Base-by-base conservation (phyloP, 192 early-diverging fungal genomes). In the Blastocladiella britannica region DNA sequence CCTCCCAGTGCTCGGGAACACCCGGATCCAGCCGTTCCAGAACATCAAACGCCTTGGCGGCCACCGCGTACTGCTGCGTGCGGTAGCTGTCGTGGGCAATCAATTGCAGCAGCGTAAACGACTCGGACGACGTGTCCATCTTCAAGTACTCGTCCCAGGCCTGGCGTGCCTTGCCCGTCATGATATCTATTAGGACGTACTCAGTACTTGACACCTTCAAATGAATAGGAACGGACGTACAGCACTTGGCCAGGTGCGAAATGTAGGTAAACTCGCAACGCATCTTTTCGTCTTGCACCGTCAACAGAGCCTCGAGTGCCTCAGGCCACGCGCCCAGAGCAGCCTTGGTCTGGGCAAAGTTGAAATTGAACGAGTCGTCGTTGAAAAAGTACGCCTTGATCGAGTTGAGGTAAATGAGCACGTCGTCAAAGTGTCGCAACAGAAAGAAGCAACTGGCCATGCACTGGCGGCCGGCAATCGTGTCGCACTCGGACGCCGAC, bases 321-420 rank as follows among this genome's bases (percentile, higher is more conserved):
- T 80, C 78, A 51, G 77, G 74, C 52, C 64, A 80, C 51, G 74
- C 67, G 7, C 76, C 78, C 4, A 70, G 61, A 0, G 77, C 78
- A 18, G 72, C 72, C 60, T 80, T 80, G 7, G 77, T 74, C 60
- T 80, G 74, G 12, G 64, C 78, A 59, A 74, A 79, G 61, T 80
- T 80, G 64, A 65, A 78, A 55, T 80, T 80, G 64, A 80, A 80
- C 8, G 74, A 75, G 62, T 80, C 78, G 61, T 80, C 78, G 58
- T 80, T 80, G 66, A 79, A 80, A 61, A 80, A 80, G 58, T 80
- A 80, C 57, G 72, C 75, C 67, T 79, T 79, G 60, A 79, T 77
- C 4, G 72, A 75, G 58, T 77, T 79, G 51, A 79, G 60, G 54
- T 79, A 79, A 26, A 77, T 78, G 60, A 79, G 53, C 4, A 79